phyloP scores from a whole-genome alignment of 2,329 filamentous ascomycete species.

The Aspergillus hortae region DNA sequence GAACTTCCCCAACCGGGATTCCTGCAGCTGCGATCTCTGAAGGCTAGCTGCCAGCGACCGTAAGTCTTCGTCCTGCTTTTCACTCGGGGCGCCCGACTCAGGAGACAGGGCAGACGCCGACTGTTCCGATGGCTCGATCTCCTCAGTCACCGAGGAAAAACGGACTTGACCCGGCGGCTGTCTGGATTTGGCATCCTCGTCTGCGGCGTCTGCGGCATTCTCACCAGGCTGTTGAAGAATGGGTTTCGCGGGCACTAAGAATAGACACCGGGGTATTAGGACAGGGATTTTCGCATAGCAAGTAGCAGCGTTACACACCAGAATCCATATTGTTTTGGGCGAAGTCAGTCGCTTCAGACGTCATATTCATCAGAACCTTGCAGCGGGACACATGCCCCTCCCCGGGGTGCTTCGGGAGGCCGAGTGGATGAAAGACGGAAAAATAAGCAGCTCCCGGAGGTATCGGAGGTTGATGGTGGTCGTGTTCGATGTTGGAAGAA shows the following conservation, averaged over 20 bases:
- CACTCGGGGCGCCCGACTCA: slow-evolving; percentile 19
- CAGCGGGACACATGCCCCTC: slow-evolving; percentile 34
- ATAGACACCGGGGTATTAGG: slow-evolving; percentile 13
- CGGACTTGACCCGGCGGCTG: slow-evolving; percentile 52
- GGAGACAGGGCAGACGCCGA: slow-evolving; percentile 21
- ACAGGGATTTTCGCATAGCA: slow-evolving; percentile 7
- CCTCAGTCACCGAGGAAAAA: slow-evolving; percentile 67
- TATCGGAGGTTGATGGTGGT: neutral
- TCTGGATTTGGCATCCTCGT: slow-evolving; percentile 28
- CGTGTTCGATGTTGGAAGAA: neutral
- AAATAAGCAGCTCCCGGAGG: neutral
- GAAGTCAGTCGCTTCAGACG: slow-evolving; percentile 32
- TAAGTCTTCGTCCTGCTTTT: slow-evolving; percentile 58
- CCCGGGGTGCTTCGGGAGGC: slow-evolving; percentile 10
- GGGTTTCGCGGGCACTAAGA: slow-evolving; percentile 14
- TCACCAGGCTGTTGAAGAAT: slow-evolving; percentile 18
- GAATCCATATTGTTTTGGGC: slow-evolving; percentile 24
- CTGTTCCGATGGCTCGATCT: slow-evolving; percentile 56
- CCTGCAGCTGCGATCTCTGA: slow-evolving; percentile 72
- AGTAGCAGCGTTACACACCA: slow-evolving; percentile 26
- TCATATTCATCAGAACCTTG: slow-evolving; percentile 30
- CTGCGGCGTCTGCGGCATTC: slow-evolving; percentile 20
- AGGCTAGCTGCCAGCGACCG: slow-evolving; percentile 68
- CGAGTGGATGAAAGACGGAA: neutral
- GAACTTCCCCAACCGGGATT: slow-evolving; percentile 78